Percentiles rank a stretch among this genome's conserved stretches.
phyloP scores from a whole-genome alignment of 495 filamentous ascomycete species.

The Letharia lupina region DNA sequence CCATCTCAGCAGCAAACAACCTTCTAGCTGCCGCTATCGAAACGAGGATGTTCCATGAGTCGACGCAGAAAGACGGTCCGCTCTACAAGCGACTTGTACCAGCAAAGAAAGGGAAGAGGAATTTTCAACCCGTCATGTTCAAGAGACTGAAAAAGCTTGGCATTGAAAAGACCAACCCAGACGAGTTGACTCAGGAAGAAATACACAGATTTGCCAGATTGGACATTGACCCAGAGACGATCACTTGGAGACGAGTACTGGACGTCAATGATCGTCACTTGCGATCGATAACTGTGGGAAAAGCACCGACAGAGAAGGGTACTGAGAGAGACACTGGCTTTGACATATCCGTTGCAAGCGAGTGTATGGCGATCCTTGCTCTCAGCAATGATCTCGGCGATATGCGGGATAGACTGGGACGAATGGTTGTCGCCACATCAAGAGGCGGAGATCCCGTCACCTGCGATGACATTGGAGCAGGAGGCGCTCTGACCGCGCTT shows the following conservation, averaged over 20 bases:
- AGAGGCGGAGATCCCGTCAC: constrained; percentile 82
- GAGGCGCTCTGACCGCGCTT: constrained; percentile 83
- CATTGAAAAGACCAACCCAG: constrained; percentile 87
- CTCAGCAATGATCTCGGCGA: constrained; percentile 80
- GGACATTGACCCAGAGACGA: constrained; percentile 93
- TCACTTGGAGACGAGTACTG: constrained; percentile 92
- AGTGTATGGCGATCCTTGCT: constrained; percentile 97
- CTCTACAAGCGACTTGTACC: constrained; percentile 87
- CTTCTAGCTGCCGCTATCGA: constrained; percentile 96
- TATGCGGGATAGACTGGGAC: constrained; percentile 87
- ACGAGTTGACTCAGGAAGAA: constrained; percentile 84
- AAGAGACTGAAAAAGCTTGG: constrained; percentile 87
- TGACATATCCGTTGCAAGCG: constrained; percentile 94
- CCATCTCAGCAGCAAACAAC: constrained; percentile 95
- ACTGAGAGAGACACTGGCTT: constrained; percentile 79
- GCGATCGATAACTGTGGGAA: constrained; percentile 76
- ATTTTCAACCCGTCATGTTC: constrained; percentile 85
- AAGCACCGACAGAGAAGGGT: constrained; percentile 83
- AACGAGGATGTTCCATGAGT: constrained; percentile 96
- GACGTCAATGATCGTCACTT: constrained; percentile 97
- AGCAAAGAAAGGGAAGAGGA: constrained; percentile 76
- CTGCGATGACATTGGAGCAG: constrained; percentile 88
- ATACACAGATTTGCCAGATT: constrained; percentile 78
- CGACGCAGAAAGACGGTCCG: constrained; percentile 81
- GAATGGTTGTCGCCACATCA: constrained; percentile 94